phyloP scores from a whole-genome alignment of 805 yeast genomes.

The Peterozyma toletana region DNA sequence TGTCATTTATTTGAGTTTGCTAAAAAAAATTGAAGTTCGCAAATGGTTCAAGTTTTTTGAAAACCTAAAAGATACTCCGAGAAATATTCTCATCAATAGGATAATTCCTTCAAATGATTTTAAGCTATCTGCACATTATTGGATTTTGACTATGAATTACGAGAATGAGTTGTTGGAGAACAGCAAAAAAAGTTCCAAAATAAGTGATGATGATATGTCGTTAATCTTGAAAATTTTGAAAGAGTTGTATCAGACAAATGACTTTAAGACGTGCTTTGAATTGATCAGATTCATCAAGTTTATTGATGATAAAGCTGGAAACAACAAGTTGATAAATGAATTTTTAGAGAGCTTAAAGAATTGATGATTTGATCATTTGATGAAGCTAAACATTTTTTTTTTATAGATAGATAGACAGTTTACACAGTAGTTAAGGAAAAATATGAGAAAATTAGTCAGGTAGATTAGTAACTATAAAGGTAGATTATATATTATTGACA shows the following conservation, averaged over 20 bases:
- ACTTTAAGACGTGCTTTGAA: constrained; percentile 49
- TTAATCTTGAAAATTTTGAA: constrained; percentile 35
- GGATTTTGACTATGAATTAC: constrained; percentile 44
- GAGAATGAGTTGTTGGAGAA: constrained; percentile 29
- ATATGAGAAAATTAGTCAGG: too few relatives aligned
- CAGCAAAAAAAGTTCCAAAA: constrained; percentile 9
- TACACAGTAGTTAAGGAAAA: too few relatives aligned
- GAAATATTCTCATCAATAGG: constrained; percentile 33
- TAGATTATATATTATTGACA: too few relatives aligned
- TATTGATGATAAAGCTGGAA: constrained; percentile 24
- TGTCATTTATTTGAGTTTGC: constrained; percentile 40
- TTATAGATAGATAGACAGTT: too few relatives aligned
- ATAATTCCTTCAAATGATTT: constrained; percentile 32
- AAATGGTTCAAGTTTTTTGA: constrained; percentile 44
- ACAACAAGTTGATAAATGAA: constrained; percentile 3
- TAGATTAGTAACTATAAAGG: too few relatives aligned
- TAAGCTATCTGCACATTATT: constrained; percentile 41
- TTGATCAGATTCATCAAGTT: constrained; percentile 46
- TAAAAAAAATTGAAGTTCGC: constrained; percentile 45
- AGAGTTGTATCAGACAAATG: constrained; percentile 31
- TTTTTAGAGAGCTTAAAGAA: not conserved
- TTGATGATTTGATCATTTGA: not conserved
- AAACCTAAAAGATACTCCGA: constrained; percentile 33
- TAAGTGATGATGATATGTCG: constrained; percentile 23
- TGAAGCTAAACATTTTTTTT: too few relatives aligned